These are phyloP conservation scores for Ophiostoma ips DNA, from an alignment of 2,329 filamentous ascomycete species.

Conservation along the genomic window DNA sequence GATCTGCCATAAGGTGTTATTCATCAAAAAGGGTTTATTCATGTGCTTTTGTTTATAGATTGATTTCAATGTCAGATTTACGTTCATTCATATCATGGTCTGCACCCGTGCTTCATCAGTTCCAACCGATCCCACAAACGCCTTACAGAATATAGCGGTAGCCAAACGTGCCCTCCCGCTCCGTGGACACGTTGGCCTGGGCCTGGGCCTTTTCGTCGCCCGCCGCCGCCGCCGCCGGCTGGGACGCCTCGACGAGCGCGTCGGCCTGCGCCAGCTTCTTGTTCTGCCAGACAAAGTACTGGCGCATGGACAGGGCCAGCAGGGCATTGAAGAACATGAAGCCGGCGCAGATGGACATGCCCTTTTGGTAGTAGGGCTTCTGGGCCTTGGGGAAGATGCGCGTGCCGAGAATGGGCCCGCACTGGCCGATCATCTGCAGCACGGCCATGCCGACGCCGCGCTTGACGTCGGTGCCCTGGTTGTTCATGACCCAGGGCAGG, in stretches of 20 bases:
- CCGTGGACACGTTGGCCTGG: not conserved
- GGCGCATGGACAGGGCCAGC: conserved; percentile 21
- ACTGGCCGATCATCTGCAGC: conserved; percentile 48
- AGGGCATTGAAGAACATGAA: conserved; percentile 29
- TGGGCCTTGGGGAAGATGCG: conserved; percentile 40
- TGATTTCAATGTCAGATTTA: no score
- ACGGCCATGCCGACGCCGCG: conserved; percentile 49
- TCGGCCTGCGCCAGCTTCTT: conserved; percentile 19
- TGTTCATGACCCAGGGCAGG: conserved; percentile 56
- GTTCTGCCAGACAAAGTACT: conserved; percentile 23
- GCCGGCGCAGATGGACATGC: conserved; percentile 25
- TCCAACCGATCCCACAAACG: no score
- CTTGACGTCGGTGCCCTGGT: conserved; percentile 53
- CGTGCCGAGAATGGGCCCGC: conserved; percentile 48
- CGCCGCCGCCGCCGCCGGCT: not conserved
- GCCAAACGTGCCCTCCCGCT: conserved; percentile 12
- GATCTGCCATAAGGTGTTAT: conserved; percentile 7
- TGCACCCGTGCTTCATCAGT: no score
- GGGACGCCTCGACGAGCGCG: no score
- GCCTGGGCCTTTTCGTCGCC: conserved; percentile 6
- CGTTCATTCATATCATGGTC: not conserved
- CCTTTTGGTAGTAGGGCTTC: conserved; percentile 25
- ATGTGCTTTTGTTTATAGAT: no score
- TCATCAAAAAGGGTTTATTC: not conserved
- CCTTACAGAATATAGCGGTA: conserved; percentile 13